phyloP scores from a whole-genome alignment of 1,139 yeast species.

The Dujonia santamariae region DNA sequence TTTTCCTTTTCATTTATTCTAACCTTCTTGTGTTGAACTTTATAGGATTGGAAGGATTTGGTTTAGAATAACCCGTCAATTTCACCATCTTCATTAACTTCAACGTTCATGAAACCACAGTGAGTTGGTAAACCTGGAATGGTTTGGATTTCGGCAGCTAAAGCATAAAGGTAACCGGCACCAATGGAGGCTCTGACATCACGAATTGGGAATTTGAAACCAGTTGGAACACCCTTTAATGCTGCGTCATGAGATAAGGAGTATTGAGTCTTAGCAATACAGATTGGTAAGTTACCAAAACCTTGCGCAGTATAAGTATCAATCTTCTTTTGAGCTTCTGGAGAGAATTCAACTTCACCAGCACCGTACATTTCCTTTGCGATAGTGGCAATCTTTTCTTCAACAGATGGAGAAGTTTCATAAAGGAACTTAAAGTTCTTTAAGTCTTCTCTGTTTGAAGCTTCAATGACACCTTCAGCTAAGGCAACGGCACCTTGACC shows the following conservation, averaged over 20 bases:
- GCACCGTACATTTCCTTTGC: conserved; percentile 96
- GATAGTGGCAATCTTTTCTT: conserved; percentile 77
- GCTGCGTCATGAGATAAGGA: conserved; percentile 92
- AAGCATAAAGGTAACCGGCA: conserved; percentile 94
- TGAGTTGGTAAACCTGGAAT: conserved; percentile 97
- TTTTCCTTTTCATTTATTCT: neutral
- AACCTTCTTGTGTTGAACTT: conserved; percentile 17
- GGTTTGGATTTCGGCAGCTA: conserved; percentile 96
- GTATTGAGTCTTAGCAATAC: conserved; percentile 98
- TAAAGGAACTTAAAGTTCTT: conserved; percentile 70
- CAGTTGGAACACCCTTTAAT: conserved; percentile 93
- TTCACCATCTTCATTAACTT: conserved; percentile 89
- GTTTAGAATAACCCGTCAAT: conserved; percentile 86
- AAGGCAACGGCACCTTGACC: conserved; percentile 89
- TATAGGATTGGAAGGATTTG: conserved; percentile 4
- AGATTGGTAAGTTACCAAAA: conserved; percentile 86
- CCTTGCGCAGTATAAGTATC: conserved; percentile 87
- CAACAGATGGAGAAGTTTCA: conserved; percentile 67
- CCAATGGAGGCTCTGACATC: conserved; percentile 94
- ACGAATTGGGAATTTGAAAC: conserved; percentile 90
- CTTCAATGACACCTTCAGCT: conserved; percentile 81
- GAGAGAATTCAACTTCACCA: conserved; percentile 78
- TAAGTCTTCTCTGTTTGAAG: conserved; percentile 49
- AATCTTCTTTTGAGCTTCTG: conserved; percentile 81
- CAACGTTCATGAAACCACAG: conserved; percentile 96